Base-by-base conservation (phyloP, 495 filamentous ascomycete genomes). In the Echria macrotheca region DNA sequence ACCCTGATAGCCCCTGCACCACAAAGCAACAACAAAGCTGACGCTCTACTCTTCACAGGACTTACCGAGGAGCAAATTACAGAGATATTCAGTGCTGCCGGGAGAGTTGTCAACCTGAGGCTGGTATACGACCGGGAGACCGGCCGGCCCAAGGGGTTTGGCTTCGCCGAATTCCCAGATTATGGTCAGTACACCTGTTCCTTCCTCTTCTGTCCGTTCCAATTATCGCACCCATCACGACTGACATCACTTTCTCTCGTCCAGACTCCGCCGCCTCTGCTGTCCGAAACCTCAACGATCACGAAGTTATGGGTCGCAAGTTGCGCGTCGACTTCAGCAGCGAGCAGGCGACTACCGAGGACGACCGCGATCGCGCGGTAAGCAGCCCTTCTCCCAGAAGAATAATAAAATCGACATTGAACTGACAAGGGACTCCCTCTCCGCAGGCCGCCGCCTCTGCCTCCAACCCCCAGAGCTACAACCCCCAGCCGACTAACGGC, bases 71-170 rank as follows among this genome's bases (percentile, higher is more conserved):
- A 97, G 60, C 86, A 93, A 62, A 94, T 98, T 52, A 84, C 81
- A 52, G 85, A 95, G 49, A 91, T 93, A 48, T 91, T 96, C 66
- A 86, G 83, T 58, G 81, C 81, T 24, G 90, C 85, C 38, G 93
- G 93, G 10, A 84, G 86, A 45, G 91, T 96, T 1, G 69, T 91
- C n/a, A 89, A 85, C 59, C 97, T 98, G 66, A 83, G 93, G 25
- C 74, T 98, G 11, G 90, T 97, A 56, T 93, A 95, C 71, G 95
- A 98, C 69, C 85, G 86, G 7, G 91, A 97, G 55, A 97, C 91
- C 0, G 93, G 94, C 3, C 81, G 87, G 35, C 93, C 93, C 0
- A 97, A 96, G 65, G 93, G 93, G 10, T 98, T 95, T 60, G 93
- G 93, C 18, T 98, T 98, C 58, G 87, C 89, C 32, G 91, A 97